A percentile compares a stretch with the other conserved stretches of the same genome.
These are phyloP conservation scores for Penicillium lagena DNA, from an alignment of 495 filamentous ascomycete genomes.

Conservation along the genomic window DNA sequence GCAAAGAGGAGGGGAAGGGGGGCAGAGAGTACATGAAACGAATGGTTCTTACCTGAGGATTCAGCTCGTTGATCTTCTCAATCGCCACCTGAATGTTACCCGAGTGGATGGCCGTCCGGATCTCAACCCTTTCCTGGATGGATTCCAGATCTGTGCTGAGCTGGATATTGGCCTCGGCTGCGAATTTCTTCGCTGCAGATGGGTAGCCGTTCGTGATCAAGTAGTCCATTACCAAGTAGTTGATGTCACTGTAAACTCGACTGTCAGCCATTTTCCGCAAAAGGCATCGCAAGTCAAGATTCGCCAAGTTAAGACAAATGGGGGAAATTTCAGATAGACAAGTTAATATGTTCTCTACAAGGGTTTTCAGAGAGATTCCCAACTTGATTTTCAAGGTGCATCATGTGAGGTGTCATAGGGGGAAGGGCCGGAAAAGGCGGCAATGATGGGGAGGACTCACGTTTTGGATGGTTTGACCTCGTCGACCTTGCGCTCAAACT, in stretches of 20 bases:
- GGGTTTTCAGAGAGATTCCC: conserved; percentile 99
- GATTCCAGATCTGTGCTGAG: conserved; percentile 61
- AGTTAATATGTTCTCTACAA: conserved; percentile 86
- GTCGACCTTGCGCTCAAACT: conserved; percentile 74
- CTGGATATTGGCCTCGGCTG: conserved; percentile 82
- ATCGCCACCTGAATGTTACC: conserved; percentile 83
- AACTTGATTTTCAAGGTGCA: conserved; percentile 81
- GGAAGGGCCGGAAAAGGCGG: conserved; percentile 1
- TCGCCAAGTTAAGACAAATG: not conserved
- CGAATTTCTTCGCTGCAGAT: conserved; percentile 88
- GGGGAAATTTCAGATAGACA: conserved; percentile 53
- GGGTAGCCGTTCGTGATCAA: conserved; percentile 93
- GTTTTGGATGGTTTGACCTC: conserved; percentile 84
- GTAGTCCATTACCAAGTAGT: conserved; percentile 94
- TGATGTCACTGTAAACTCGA: conserved; percentile 68
- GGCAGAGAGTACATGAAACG: conserved; percentile 4
- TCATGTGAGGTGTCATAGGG: conserved; percentile 49
- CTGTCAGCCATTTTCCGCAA: no score
- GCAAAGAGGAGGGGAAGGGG: conserved; percentile 31
- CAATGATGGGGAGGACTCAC: conserved; percentile 47
- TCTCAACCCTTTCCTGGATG: conserved; percentile 71
- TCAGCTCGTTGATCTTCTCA: conserved; percentile 78
- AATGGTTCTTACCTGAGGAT: conserved; percentile 69
- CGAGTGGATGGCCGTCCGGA: conserved; percentile 71
- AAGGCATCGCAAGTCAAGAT: no score